Conservation (phyloP, 78 protist genomes). For the Dictyostelium citrinum region DNA sequence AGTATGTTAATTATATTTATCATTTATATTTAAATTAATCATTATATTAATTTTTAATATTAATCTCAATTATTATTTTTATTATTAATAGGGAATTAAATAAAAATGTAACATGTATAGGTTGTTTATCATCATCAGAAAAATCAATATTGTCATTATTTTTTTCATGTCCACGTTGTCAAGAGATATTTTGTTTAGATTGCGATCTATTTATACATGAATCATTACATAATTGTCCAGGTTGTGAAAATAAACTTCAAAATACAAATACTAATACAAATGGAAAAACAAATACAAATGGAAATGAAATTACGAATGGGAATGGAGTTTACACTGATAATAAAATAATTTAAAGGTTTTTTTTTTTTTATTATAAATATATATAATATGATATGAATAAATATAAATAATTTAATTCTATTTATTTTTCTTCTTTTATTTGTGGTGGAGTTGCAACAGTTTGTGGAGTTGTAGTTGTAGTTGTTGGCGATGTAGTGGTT, state of each 20-base stretch:
- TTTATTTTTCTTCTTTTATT: background rate
- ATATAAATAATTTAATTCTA: background rate
- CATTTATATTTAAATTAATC: background rate
- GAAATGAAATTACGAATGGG: background rate
- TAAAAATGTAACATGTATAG: conserved; percentile 10
- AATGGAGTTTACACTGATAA: background rate
- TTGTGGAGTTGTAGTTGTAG: background rate
- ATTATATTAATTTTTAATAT: background rate
- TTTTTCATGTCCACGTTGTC: conserved; percentile 83
- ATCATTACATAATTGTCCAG: conserved; percentile 89
- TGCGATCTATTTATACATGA: conserved; percentile 88
- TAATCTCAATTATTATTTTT: background rate
- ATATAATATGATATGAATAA: background rate
- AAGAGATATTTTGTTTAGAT: conserved; percentile 73
- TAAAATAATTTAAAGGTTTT: background rate
- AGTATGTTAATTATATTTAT: background rate
- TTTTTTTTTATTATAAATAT: background rate
- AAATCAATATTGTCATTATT: background rate
- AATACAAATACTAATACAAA: background rate
- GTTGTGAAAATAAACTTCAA: conserved; percentile 73
- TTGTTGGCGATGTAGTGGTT: background rate
- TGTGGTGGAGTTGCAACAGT: background rate
- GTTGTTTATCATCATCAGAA: conserved; percentile 28
- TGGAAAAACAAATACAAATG: background rate
- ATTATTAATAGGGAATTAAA: background rate